Conservation (phyloP, 2,329 filamentous ascomycete genomes). For the Alternaria longipes region DNA sequence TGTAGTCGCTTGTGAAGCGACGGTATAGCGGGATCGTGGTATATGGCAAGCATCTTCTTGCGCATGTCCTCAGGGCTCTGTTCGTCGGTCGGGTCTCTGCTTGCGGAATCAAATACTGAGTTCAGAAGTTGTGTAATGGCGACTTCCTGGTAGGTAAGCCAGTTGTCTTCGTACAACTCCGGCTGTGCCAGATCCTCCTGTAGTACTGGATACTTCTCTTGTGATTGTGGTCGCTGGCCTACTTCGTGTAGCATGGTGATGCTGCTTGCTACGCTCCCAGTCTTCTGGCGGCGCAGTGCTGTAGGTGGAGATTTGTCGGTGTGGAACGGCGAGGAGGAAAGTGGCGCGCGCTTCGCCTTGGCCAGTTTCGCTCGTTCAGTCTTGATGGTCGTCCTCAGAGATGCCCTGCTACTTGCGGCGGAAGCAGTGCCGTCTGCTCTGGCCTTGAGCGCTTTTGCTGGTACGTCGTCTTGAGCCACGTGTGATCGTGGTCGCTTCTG, state of each 20-base stretch:
- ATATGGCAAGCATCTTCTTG: slow-evolving; percentile 61
- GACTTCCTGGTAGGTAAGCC: slow-evolving; percentile 69
- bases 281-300: slow-evolving; percentile 39
- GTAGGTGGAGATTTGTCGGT: slow-evolving; percentile 49
- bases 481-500: slow-evolving; percentile 49
- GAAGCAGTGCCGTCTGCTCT: slow-evolving; percentile 42
- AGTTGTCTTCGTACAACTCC: slow-evolving; percentile 70
- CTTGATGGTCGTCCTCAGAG: slow-evolving; percentile 38
- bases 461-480: slow-evolving; percentile 39
- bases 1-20: slow-evolving; percentile 66
- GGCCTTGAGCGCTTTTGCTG: slow-evolving; percentile 48
- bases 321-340: slow-evolving; percentile 50
- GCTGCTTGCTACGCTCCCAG: slow-evolving; percentile 39
- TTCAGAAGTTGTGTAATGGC: slow-evolving; percentile 69
- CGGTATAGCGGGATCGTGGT: slow-evolving; percentile 62
- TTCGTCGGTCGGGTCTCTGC: slow-evolving; percentile 36
- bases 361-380: slow-evolving; percentile 35
- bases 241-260: slow-evolving; percentile 46
- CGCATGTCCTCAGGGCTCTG: slow-evolving; percentile 52
- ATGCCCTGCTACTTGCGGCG: slow-evolving; percentile 33
- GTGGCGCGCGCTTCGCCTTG: slow-evolving; percentile 29
- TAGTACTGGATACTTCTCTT: slow-evolving; percentile 61
- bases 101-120: slow-evolving; percentile 59
- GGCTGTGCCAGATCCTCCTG: slow-evolving; percentile 63
- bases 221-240: slow-evolving; percentile 37